Percentiles rank a stretch among this genome's conserved stretches.
phyloP scores from a whole-genome alignment of 2,329 filamentous ascomycete genomes.

The Hypoxylon sp. region DNA sequence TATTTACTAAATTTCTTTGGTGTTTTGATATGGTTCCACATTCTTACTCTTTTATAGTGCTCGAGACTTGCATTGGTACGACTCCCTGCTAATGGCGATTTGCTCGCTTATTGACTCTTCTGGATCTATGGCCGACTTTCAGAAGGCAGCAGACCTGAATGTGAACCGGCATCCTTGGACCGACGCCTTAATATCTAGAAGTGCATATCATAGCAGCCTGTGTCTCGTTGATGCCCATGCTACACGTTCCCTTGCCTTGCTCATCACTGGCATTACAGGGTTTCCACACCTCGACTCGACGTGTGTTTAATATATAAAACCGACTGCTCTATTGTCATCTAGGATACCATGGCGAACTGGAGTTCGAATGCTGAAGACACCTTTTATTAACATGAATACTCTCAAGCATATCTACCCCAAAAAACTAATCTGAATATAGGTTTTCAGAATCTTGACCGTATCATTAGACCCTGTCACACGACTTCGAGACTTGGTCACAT shows the following conservation, averaged over 20 bases:
- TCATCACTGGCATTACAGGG: neutral
- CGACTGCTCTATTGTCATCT: neutral
- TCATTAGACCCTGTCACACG: constrained; percentile 45
- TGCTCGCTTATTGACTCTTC: neutral
- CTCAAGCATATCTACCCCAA: neutral
- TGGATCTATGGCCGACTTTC: neutral
- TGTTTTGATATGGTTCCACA: neutral
- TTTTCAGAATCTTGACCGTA: constrained; percentile 43
- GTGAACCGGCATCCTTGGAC: neutral
- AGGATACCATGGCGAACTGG: neutral
- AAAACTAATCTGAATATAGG: constrained; percentile 28
- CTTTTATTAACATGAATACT: neutral
- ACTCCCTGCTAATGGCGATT: neutral
- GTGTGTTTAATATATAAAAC: neutral
- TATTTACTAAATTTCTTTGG: constrained; percentile 1
- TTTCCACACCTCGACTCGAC: neutral
- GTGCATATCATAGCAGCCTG: neutral
- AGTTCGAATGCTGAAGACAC: constrained; percentile 37
- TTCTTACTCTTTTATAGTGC: neutral
- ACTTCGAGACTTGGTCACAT: constrained; percentile 43
- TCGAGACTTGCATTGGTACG: neutral
- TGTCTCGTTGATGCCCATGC: neutral
- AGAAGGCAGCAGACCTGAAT: neutral
- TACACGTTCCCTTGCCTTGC: neutral
- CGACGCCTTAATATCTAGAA: neutral